phyloP scores from a whole-genome alignment of 768 basidiomycete genomes.

The Filobasidium floriforme region DNA sequence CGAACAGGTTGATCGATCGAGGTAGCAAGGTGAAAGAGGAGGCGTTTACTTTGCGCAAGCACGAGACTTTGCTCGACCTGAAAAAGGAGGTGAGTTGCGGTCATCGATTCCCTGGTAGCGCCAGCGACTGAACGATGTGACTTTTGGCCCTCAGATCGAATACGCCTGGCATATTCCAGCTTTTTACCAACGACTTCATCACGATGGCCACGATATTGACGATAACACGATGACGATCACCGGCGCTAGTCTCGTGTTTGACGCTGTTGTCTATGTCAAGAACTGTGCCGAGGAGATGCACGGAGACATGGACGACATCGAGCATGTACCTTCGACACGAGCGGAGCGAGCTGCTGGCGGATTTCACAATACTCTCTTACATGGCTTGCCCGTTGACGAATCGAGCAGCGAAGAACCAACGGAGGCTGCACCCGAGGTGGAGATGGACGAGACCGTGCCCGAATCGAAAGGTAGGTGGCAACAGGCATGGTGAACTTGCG shows the following conservation, averaged over 20 bases:
- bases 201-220: constrained; percentile 9
- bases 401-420: neutral
- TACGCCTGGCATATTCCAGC: neutral
- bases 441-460: neutral
- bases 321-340: neutral
- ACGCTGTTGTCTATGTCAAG: constrained; percentile 11
- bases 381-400: neutral
- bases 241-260: constrained; percentile 5
- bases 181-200: constrained; percentile 5
- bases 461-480: too few species aligned
- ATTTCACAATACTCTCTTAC: neutral
- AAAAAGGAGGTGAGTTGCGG: constrained; percentile 13
- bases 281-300: constrained; percentile 9
- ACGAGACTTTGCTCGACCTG: neutral
- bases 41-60: neutral
- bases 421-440: neutral
- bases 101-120: neutral
- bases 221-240: constrained; percentile 8
- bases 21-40: neutral
- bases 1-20: neutral
- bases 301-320: constrained; percentile 5
- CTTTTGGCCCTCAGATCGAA: neutral
- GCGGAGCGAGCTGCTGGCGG: neutral
- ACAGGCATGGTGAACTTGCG: too few species aligned
- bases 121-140: neutral